phyloP scores from a whole-genome alignment of 805 yeast species.

The Maudiozyma barnettii region DNA sequence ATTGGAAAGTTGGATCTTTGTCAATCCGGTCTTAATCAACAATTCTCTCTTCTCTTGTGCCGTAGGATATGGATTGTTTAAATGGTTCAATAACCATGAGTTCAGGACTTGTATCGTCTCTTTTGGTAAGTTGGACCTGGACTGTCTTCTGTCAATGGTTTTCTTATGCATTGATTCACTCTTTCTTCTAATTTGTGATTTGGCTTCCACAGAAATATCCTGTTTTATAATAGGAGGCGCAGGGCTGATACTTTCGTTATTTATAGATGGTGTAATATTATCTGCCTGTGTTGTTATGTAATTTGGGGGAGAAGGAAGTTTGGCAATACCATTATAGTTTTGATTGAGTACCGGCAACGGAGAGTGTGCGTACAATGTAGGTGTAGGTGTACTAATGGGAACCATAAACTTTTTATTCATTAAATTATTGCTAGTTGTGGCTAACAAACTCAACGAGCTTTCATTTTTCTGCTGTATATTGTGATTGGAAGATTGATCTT shows the following conservation, averaged over 20 bases:
- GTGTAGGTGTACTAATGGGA: neutral
- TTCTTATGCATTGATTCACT: neutral
- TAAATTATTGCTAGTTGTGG: neutral
- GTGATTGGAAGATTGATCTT: neutral
- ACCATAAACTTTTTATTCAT: neutral
- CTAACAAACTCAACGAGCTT: neutral
- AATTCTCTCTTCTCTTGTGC: constrained; percentile 67
- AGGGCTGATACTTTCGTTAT: no score
- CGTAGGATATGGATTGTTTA: constrained; percentile 78
- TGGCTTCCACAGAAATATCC: neutral
- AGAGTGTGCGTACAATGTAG: neutral
- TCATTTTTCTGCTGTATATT: neutral
- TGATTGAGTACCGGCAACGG: neutral
- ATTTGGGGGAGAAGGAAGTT: neutral
- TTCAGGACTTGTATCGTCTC: constrained; percentile 65
- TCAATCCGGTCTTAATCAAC: constrained; percentile 63
- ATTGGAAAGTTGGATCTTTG: constrained; percentile 70
- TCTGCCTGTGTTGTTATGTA: neutral
- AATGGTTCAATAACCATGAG: constrained; percentile 64
- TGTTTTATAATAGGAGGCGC: neutral
- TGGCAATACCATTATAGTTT: neutral
- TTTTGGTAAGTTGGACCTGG: constrained; percentile 66
- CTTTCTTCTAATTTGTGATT: neutral
- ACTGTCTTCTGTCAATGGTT: constrained; percentile 3
- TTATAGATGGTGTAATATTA: neutral